Base-by-base conservation (phyloP, 257 asterid genomes). In the Paulownia fortunei region DNA sequence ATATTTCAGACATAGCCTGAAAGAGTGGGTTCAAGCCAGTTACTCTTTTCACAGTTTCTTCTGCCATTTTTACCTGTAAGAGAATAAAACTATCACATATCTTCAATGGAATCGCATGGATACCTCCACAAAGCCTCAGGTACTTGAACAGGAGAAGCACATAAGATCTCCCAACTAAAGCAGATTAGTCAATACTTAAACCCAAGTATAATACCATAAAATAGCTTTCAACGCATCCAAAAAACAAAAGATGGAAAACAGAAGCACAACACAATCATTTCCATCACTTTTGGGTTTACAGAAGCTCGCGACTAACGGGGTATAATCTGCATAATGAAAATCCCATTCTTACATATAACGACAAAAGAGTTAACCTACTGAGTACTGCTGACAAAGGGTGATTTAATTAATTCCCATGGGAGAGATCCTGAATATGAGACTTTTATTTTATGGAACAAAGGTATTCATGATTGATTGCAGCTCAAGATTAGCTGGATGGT, bases 61-160 rank as follows among this genome's bases (percentile, higher is more conserved):
- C 98, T 1, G 98, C 98, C 98, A 94, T 92, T 84, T 89, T 91
- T 82, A 92, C 98, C 98, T 94, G 88, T 73, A 55, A 65, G 8
- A 76, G 19, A 72, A 73, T 23, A 71, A 26, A n/a, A 24, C 21
- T 15, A 30, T 49, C 10, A 26, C 32, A 32, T 39, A 64, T 55
- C 16, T 75, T 34, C 16, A 10, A 42, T 18, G 37, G 52, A 41
- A 39, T 8, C 72, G 15, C 52, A n/a, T 51, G 62, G n/a, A 49
- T 5, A 37, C 13, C 16, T 15, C 16, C 56, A 23, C 49, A n/a
- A n/a, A 26, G 19, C 64, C 49, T 71, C 6, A 3, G 72, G 72
- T 66, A 37, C 32, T 39, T 10, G 32, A 21, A 18, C 19, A 41
- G 7, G 13, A 52, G 51, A 32, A 26, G 3, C 27, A 41, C 36